A percentile compares a stretch with the other conserved stretches of the same genome.
Evolutionary conservation across 257 asterid species (phyloP).

Genomic region (Buddleja alternifolia): DNA sequence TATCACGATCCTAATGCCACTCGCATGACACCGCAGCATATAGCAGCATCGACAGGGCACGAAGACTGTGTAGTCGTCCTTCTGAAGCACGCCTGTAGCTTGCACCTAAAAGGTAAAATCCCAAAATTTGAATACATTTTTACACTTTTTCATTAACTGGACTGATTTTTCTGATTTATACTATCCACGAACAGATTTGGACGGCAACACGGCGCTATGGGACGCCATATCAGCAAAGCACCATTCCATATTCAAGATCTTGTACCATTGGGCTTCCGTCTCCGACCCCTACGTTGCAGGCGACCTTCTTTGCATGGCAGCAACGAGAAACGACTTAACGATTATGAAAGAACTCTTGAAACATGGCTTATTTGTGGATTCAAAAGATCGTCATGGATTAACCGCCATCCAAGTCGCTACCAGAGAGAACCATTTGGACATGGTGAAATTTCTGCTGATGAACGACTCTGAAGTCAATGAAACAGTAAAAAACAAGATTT

Average conservation of each 20-base stretch:
- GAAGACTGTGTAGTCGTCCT: constrained; percentile 88
- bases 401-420: constrained; percentile 76
- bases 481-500: constrained; percentile 34
- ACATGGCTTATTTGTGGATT: constrained; percentile 74
- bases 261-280: constrained; percentile 84
- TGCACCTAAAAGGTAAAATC: constrained; percentile 65
- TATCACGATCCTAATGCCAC: neutral
- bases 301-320: constrained; percentile 84
- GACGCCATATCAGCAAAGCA: constrained; percentile 72
- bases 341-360: constrained; percentile 66
- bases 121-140: neutral
- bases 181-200: constrained; percentile 45
- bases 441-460: constrained; percentile 68
- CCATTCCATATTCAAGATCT: constrained; percentile 68
- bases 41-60: constrained; percentile 83
- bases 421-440: constrained; percentile 52
- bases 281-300: constrained; percentile 80
- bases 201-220: constrained; percentile 89
- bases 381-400: constrained; percentile 66
- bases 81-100: constrained; percentile 81
- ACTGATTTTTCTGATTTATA: neutral
- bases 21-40: constrained; percentile 60
- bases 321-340: constrained; percentile 52
- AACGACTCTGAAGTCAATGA: constrained; percentile 78
- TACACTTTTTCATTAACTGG: neutral